Base-by-base conservation (phyloP, 1,284 basidiomycete genomes). In the Boletus putidus region DNA sequence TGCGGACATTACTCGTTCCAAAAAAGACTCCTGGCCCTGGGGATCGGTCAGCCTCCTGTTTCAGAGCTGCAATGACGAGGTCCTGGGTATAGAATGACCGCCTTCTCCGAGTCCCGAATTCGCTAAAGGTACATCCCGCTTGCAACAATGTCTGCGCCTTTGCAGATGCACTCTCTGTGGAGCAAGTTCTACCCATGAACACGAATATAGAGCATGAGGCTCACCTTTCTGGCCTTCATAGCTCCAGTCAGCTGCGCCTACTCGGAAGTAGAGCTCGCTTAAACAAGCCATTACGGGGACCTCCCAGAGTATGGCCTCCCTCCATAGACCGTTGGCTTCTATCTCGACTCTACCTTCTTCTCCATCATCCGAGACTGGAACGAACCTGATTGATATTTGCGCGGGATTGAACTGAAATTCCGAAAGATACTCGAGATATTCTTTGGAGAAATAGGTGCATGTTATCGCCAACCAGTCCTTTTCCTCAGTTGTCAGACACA, bases 261-360 rank as follows among this genome's bases (percentile, higher is more conserved):
- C 79, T 23, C 70, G 75, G 70, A 91, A 94, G 74, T 89, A 90
- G 29, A 83, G 82, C 76, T 94, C 86, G 75, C 92, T 92, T 49
- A 95, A 78, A 65, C 88, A 89, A 12, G 93, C 87, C 92, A 98
- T 94, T 48, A 98, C 79, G 3, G 94, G 95, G 0, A 98, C 94
- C 76, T 99, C 96, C 87, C 97, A 99, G 21, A 98, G 77, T 60
- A 99, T 98, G 10, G 92, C 87, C 63, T 98, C 94, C 1, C 78
- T 77, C 96, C 97, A 99, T 6, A 82, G 81, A 0, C 96, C 96
- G 33, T 72, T 70, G 14, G 88, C 85, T 58, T 84, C 82, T 60
- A 98, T 87, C 54, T 89, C 84, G 40, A 98, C 78, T 57, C 82
- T 76, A 1, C 96, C 96, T 55, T 75, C 74, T 37, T 86, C 75